phyloP scores from a whole-genome alignment of 371 early-diverging fungal genomes.

The Mucor circinelloides region DNA sequence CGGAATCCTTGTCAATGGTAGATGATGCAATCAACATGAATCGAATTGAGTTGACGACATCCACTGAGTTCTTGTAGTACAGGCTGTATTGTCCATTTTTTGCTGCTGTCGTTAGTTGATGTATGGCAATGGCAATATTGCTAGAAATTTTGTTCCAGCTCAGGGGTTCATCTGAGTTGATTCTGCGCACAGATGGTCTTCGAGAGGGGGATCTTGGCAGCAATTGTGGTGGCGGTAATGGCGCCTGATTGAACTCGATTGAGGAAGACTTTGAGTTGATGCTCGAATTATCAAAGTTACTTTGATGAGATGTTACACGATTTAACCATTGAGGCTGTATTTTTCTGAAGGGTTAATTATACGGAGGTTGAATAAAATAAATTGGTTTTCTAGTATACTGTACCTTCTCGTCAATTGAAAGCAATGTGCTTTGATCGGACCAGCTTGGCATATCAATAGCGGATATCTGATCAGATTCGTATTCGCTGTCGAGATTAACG shows the following conservation, averaged over 20 bases:
- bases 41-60: slow-evolving; percentile 80
- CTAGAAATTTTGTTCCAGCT: slow-evolving; percentile 69
- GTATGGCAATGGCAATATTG: slow-evolving; percentile 66
- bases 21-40: slow-evolving; percentile 80
- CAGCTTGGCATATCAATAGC: slow-evolving; percentile 9
- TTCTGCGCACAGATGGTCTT: slow-evolving; percentile 16
- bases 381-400: not conserved
- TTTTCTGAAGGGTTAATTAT: not conserved
- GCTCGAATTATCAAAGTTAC: slow-evolving; percentile 45
- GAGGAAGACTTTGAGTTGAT: not conserved
- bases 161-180: slow-evolving; percentile 30
- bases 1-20: slow-evolving; percentile 62
- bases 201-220: slow-evolving; percentile 25
- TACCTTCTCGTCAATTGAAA: slow-evolving; percentile 10
- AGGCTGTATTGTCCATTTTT: slow-evolving; percentile 39
- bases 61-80: slow-evolving; percentile 57
- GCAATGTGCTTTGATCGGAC: slow-evolving; percentile 21
- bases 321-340: slow-evolving; percentile 52
- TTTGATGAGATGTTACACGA: slow-evolving; percentile 59
- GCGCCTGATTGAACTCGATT: not conserved
- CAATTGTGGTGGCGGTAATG: slow-evolving; percentile 11
- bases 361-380: not conserved
- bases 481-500: slow-evolving; percentile 1
- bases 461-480: slow-evolving; percentile 10
- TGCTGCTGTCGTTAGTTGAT: slow-evolving; percentile 66